Conservation (phyloP, 495 filamentous ascomycete genomes). For the Beverwykella pulmonaria region DNA sequence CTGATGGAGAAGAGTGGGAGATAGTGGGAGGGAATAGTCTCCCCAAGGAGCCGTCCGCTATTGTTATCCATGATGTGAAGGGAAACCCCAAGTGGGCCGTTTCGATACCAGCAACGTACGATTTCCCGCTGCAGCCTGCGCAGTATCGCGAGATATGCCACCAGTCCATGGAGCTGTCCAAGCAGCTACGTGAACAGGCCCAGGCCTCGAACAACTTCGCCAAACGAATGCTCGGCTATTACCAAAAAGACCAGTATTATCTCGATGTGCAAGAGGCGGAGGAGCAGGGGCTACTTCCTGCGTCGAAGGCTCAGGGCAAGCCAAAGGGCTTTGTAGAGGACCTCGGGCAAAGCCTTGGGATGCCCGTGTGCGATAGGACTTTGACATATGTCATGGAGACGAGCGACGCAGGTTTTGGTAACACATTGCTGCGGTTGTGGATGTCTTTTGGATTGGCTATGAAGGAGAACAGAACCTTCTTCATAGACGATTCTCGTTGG, state of each 20-base stretch:
- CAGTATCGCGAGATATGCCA: slow-evolving; percentile 65
- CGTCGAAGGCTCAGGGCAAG: slow-evolving; percentile 37
- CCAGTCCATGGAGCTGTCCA: slow-evolving; percentile 58
- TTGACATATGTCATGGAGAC: slow-evolving; percentile 73
- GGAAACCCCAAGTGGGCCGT: slow-evolving; percentile 69
- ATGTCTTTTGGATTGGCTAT: slow-evolving; percentile 73
- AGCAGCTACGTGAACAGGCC: slow-evolving; percentile 48
- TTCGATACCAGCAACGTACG: slow-evolving; percentile 60
- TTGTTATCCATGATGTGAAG: slow-evolving; percentile 59
- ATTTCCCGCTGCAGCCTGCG: slow-evolving; percentile 60
- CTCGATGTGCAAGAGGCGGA: slow-evolving; percentile 68
- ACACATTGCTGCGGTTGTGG: slow-evolving; percentile 71
- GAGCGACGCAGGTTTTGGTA: slow-evolving; percentile 67
- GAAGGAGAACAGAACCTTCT: slow-evolving; percentile 69
- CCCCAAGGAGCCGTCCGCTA: slow-evolving; percentile 60
- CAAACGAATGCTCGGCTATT: slow-evolving; percentile 57
- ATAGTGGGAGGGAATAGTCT: slow-evolving; percentile 55
- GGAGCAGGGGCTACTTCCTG: slow-evolving; percentile 58
- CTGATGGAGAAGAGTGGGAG: slow-evolving; percentile 46
- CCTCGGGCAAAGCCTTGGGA: slow-evolving; percentile 36
- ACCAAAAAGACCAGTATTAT: slow-evolving; percentile 63
- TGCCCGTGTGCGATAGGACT: slow-evolving; percentile 62
- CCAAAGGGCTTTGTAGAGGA: slow-evolving; percentile 33
- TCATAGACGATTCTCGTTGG: slow-evolving; percentile 76
- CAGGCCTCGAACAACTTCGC: slow-evolving; percentile 30